Base-by-base conservation (phyloP, 345 rosid genomes). In the Hibiscus syriacus region DNA sequence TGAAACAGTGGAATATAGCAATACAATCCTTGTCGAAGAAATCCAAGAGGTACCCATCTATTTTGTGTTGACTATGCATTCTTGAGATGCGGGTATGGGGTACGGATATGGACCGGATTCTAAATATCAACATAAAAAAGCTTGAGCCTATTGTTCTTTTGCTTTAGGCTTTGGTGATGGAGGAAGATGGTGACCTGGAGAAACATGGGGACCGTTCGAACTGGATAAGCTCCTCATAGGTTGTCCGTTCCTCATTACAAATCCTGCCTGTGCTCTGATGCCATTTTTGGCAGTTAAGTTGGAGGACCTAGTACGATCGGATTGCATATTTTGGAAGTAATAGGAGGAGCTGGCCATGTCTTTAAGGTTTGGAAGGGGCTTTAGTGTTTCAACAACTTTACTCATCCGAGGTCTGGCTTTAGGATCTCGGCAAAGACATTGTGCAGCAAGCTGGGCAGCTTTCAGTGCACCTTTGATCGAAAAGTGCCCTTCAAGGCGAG, bases 401-500 rank as follows among this genome's bases (percentile, higher is more conserved):
- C 87, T 87, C 98, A 93, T 93, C 62, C 79, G 84, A 1, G 98
- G 98, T 75, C 98, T 86, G 76, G 80, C 80, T 80, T 87, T 93
- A 6, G 94, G 94, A 76, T 93, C 98, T 66, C 97, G 87, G 82
- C 90, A 85, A 67, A 93, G 93, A 72, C 98, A 93, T 41, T 82
- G 94, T 0, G 90, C 85, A 2, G 97, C 92, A 43, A 93, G 74
- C 72, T 90, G 94, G 53, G 86, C 74, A 12, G 94, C 96, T 74
- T 89, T 90, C 81, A 85, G 94, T 69, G 92, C 90, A 13, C 92
- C 98, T 65, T 87, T 88, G 72, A 90, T 81, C 0, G 97, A 93
- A 79, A 83, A 93, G 79, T 93, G 96, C 55, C 97, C 92, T 61
- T 93, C 98, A 49, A 93, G 90, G 20, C 91, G 97, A 69, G 97